Evolutionary conservation across 2,329 filamentous ascomycete genomes (phyloP), one percentile per base, ranked within the genome.

Genomic region (Cercospora nicotianae): DNA sequence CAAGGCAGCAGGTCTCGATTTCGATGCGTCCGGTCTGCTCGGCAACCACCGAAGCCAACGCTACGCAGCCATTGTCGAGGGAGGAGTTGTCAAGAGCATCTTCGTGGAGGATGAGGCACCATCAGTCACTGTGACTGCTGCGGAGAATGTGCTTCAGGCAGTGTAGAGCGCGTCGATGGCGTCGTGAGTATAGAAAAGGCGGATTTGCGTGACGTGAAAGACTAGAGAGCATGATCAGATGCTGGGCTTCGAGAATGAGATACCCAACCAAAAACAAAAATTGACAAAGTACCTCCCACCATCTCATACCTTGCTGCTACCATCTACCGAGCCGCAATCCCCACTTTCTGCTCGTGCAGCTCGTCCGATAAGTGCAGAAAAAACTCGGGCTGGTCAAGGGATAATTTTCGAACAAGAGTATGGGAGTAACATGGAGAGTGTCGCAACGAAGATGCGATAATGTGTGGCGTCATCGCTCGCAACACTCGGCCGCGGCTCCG

Each of bases 101-200:
- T 75, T 73, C 62, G 67, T 72, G 13, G 72, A 75, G 69, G 72
- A 75, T 31, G 69, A 73, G 69, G 72, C 72, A 23, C 72, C 72
- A 10, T 67, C 61, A 7, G 72, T 75, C 10, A 75, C 72, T 6
- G 70, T 72, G 20, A 73, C 72, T 28, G 68, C 60, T 10, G 73
- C 73, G 30, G 67, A 69, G 23, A 72, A 71, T 28, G 72, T 75
- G 3, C 68, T 74, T 30, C 65, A 67, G 53, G 67, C 68, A 30
- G 63, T 73, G 26, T 72, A 67, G 48, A 28, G n/a, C 26, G 13
- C 26, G 10, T 28, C 20, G 5, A 18, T n/a, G n/a, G 23, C 2
- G 18, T 39, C 26, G 5, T 5, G 23, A 9, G 5, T n/a, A 26
- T 8, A 28, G 26, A 33, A 58, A n/a, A 58, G 53, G 9, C 45